Evolutionary conservation across 2,329 filamentous ascomycete species (phyloP), one percentile per base, ranked within the genome.

Genomic region (Chrysosporium queenslandicum): DNA sequence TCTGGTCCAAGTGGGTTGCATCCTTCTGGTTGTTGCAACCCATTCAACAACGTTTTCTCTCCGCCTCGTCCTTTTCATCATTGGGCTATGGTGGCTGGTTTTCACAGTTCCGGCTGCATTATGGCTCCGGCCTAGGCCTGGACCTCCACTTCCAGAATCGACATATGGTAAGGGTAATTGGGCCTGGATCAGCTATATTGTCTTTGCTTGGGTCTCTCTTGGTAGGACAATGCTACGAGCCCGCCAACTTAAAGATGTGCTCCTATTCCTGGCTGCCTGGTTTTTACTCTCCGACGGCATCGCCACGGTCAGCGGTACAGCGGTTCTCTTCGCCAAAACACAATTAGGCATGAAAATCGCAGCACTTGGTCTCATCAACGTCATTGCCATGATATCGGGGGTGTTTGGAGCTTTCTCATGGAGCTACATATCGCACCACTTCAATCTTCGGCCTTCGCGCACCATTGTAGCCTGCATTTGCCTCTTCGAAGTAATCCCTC

Each of bases 241-340:
- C 2, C 78, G 82, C 2, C 77, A 79, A 2, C 67, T 95, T 0
- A 85, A 85, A 55, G 85, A 96, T 59, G 82, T 95, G 1, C 75
- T 92, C 12, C 77, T 96, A 0, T 96, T 97, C 58, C 77, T 98
- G 3, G 81, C 78, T 2, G 89, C 87, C 4, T 98, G 92, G 92
- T 96, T 98, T 65, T 77, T 98, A 27, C 77, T 98, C 1, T 94
- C 87, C 5, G 92, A 98, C 63, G 89, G 87, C 39, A 89, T 97
- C 57, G 92, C 92, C 6, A 97, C 92, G 0, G 91, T 94, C 0
- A 92, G 87, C 30, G 91, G 89, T 12, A 97, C 92, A 0, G 92
- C 92, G 0, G 89, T 97, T 25, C 76, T 98, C 8, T 98, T 96
- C 66, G 92, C 91, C 37, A 97, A 97, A 71, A 97, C 91, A 0